A percentile compares a stretch with the other conserved stretches of the same genome.
phyloP scores from a whole-genome alignment of 768 basidiomycete species.

The Mycena leptocephala region DNA sequence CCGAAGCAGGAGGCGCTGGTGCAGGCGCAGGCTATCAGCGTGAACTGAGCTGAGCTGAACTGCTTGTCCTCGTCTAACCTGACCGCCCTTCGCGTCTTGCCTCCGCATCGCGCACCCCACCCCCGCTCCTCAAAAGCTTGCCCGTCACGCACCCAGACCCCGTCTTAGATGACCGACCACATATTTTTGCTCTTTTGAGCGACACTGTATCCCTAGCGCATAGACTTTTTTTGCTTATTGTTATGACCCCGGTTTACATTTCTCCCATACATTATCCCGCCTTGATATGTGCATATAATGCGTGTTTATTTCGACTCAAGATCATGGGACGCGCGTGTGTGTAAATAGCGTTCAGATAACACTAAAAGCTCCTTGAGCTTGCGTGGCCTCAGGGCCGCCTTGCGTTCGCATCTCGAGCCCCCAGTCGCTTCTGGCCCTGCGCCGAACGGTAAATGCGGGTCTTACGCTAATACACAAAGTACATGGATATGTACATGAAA shows the following conservation, averaged over 20 bases:
- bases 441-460: too few species aligned
- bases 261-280: too few species aligned
- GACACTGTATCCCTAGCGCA: conserved; percentile 21
- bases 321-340: too few species aligned
- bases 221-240: neutral
- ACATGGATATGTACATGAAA: too few species aligned
- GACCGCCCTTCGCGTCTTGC: neutral
- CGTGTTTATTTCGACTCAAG: too few species aligned
- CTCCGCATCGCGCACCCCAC: neutral
- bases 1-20: conserved; percentile 9
- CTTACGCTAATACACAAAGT: too few species aligned
- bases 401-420: neutral
- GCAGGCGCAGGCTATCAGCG: neutral
- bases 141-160: neutral
- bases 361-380: too few species aligned
- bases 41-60: neutral
- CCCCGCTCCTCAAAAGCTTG: neutral
- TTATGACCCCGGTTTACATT: too few species aligned
- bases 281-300: too few species aligned
- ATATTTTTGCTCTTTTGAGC: neutral
- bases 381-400: too few species aligned
- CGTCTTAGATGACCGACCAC: neutral
- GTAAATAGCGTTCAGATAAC: too few species aligned
- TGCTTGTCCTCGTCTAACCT: neutral
- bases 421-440: conserved; percentile 4